These are phyloP conservation scores for Agrocybe chaxingu DNA, from an alignment of 768 basidiomycete species.

Conservation along the genomic window DNA sequence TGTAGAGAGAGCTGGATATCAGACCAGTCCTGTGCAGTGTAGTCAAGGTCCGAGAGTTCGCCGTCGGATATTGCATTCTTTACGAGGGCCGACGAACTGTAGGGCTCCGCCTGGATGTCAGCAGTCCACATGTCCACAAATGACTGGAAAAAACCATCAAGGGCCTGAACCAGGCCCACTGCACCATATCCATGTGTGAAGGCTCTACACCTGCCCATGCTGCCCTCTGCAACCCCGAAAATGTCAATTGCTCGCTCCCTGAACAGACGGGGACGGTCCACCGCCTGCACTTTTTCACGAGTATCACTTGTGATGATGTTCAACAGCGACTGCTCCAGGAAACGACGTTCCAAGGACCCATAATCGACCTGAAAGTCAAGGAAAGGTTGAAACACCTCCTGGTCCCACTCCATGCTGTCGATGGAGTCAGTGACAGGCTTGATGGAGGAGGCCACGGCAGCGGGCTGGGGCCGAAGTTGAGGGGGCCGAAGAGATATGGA, in stretches of 20 bases:
- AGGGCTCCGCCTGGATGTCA: conserved; percentile 40
- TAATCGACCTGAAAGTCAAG: conserved; percentile 89
- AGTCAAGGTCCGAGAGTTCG: conserved; percentile 81
- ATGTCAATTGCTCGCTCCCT: conserved; percentile 75
- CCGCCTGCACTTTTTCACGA: conserved; percentile 32
- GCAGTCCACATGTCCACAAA: conserved; percentile 69
- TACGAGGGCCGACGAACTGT: conserved; percentile 23
- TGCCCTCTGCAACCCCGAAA: conserved; percentile 77
- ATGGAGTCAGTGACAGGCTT: conserved; percentile 20
- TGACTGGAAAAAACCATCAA: conserved; percentile 67
- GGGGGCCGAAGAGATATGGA: conserved; percentile 60
- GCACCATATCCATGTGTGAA: conserved; percentile 93
- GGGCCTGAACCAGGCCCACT: conserved; percentile 64
- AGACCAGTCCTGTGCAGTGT: conserved; percentile 86
- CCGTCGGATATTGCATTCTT: conserved; percentile 37
- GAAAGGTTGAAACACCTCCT: conserved; percentile 91
- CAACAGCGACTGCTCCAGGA: conserved; percentile 59
- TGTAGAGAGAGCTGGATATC: conserved; percentile 81
- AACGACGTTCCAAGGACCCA: conserved; percentile 67
- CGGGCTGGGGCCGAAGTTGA: conserved; percentile 27
- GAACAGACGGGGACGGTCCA: conserved; percentile 60
- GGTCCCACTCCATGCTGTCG: conserved; percentile 76
- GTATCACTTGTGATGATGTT: conserved; percentile 41
- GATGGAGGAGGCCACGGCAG: conserved; percentile 12
- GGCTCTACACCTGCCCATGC: conserved; percentile 64